Conservation (phyloP, 345 rosid genomes). For the Lepidium sativum region DNA sequence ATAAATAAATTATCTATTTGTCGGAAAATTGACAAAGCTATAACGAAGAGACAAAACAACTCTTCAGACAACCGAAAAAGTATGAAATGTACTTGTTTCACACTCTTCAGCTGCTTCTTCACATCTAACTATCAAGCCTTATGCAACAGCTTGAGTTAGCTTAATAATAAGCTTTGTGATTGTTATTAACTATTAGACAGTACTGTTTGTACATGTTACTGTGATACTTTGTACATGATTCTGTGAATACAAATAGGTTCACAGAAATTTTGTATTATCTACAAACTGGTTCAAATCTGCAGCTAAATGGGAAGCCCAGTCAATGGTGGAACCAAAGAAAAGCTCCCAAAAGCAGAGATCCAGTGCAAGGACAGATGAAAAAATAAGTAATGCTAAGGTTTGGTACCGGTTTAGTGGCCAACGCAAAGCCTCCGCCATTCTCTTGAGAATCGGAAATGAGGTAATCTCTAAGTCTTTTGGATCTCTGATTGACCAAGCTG, state of each 20-base stretch:
- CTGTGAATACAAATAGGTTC: not conserved
- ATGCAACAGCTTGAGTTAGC: not conserved
- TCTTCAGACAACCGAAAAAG: too few species aligned
- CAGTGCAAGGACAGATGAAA: conserved; percentile 66
- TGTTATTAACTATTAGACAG: not conserved
- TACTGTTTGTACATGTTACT: not conserved
- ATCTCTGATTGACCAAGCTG: conserved; percentile 82
- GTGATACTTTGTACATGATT: not conserved
- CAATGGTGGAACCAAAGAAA: conserved; percentile 50
- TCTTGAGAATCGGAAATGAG: conserved; percentile 57
- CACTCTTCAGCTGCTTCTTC: not conserved
- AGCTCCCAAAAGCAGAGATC: conserved; percentile 92
- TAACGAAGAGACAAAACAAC: too few species aligned
- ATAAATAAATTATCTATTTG: too few species aligned
- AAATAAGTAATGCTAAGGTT: conserved; percentile 67
- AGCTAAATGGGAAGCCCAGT: conserved; percentile 49
- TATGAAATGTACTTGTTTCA: not conserved
- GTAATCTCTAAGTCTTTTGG: conserved; percentile 31
- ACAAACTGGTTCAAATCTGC: conserved; percentile 31
- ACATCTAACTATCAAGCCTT: not conserved
- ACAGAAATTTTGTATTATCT: conserved; percentile 34
- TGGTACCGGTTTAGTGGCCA: conserved; percentile 93
- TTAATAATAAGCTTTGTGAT: not conserved
- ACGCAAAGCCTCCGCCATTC: conserved; percentile 58
- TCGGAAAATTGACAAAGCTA: too few species aligned